These are phyloP conservation scores for Heliophila coronopifolia DNA, from an alignment of 441 rosid genomes.

Conservation along the genomic window DNA sequence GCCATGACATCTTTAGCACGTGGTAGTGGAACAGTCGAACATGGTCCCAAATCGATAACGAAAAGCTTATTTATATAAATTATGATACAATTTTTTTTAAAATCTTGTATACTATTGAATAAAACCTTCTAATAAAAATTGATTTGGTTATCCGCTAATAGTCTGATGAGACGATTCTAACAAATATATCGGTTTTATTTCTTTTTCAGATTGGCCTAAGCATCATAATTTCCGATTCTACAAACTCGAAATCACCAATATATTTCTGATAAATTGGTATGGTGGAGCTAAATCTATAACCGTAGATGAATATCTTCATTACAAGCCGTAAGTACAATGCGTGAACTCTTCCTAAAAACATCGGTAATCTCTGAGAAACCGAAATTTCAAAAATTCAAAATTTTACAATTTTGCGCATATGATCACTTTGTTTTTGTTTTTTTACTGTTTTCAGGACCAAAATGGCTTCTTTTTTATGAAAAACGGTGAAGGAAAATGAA, in stretches of 20 bases:
- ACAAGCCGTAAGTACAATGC: slow-evolving; percentile 40
- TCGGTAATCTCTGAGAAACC: slow-evolving; percentile 17
- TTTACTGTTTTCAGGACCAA: slow-evolving; percentile 15
- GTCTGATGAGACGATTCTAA: too few relatives aligned
- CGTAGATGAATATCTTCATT: slow-evolving; percentile 58
- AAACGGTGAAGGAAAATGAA: too few relatives aligned
- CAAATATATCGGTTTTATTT: slow-evolving; percentile 1
- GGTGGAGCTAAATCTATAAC: slow-evolving; percentile 85
- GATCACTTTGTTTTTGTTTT: not conserved
- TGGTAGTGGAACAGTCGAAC: too few relatives aligned
- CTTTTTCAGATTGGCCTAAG: slow-evolving; percentile 66
- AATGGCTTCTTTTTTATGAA: not conserved
- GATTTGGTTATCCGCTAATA: too few relatives aligned
- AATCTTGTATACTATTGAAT: too few relatives aligned
- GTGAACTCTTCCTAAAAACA: slow-evolving; percentile 9
- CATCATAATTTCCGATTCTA: slow-evolving; percentile 62
- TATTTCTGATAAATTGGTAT: slow-evolving; percentile 80
- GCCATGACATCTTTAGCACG: too few relatives aligned
- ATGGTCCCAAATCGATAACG: too few relatives aligned
- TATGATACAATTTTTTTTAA: too few relatives aligned
- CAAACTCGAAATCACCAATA: slow-evolving; percentile 56
- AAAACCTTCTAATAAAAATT: too few relatives aligned
- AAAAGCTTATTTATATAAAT: too few relatives aligned
- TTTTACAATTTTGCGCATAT: not conserved
- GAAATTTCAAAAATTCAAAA: not conserved